Evolutionary conservation across 2,329 filamentous ascomycete species (phyloP).

Genomic region (Monilinia polystroma): DNA sequence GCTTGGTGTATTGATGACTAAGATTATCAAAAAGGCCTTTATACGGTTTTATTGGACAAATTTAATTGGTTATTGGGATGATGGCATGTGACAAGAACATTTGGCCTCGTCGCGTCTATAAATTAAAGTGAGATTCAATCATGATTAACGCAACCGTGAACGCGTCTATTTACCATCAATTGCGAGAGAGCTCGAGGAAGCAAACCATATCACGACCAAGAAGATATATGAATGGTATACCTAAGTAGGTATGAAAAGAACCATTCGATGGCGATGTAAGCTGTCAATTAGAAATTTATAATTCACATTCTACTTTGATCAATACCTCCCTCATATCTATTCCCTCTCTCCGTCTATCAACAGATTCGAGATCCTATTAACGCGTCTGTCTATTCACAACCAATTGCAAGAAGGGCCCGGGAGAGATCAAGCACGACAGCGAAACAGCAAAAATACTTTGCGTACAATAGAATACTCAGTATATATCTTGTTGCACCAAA

Average conservation of each 20-base stretch:
- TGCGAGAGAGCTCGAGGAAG: not conserved
- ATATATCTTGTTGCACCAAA: too few species aligned
- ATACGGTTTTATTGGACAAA: not conserved
- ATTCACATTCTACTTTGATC: too few species aligned
- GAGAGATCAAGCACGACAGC: too few species aligned
- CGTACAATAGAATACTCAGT: too few species aligned
- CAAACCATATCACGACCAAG: not conserved
- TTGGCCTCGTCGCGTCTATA: not conserved
- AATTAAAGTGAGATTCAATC: not conserved
- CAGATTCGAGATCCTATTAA: too few species aligned
- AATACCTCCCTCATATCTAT: too few species aligned
- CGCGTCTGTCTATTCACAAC: too few species aligned
- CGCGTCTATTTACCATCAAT: not conserved
- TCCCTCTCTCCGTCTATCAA: too few species aligned
- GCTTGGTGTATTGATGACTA: not conserved
- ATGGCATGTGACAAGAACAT: constrained; percentile 6
- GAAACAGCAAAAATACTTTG: too few species aligned
- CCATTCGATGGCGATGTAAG: too few species aligned
- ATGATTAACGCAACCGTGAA: not conserved
- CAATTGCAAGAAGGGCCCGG: too few species aligned
- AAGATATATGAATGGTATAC: not conserved
- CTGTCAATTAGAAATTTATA: too few species aligned
- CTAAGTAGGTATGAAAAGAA: not conserved
- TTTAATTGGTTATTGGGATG: not conserved
- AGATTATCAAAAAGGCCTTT: not conserved